Conservation (phyloP, 2,329 filamentous ascomycete species). For the Orbilia oligospora region DNA sequence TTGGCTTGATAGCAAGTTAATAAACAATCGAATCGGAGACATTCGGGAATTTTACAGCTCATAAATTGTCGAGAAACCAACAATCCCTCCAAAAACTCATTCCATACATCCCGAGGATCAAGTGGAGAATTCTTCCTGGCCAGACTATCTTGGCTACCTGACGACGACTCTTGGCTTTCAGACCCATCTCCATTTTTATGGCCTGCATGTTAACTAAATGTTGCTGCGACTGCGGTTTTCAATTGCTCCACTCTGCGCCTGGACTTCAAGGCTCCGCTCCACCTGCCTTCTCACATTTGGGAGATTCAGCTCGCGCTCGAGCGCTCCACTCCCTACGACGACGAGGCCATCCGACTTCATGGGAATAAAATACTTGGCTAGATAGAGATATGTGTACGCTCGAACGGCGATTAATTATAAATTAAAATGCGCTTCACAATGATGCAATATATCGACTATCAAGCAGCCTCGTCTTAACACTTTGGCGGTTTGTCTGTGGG, state of each 20-base stretch:
- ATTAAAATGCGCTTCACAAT: background rate
- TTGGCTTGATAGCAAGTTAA: no score
- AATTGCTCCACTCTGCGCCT: no score
- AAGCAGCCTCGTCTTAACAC: background rate
- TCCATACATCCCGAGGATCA: background rate
- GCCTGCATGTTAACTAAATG: no score
- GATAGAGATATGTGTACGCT: background rate
- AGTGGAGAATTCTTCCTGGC: background rate
- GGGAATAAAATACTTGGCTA: background rate
- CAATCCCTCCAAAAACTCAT: background rate
- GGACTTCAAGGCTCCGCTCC: no score
- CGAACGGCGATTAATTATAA: background rate
- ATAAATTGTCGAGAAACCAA: background rate
- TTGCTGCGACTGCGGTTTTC: no score
- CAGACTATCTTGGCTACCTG: background rate
- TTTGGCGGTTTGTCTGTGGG: background rate
- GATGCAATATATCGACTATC: background rate
- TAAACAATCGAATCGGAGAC: conserved; percentile 15
- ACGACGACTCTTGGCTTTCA: no score
- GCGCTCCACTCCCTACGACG: background rate
- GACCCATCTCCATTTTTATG: background rate
- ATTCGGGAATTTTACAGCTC: background rate
- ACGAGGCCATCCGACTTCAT: background rate
- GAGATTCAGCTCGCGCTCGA: background rate
- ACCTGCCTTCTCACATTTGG: background rate